A percentile compares a stretch with the other conserved stretches of the same genome.
These are phyloP conservation scores for Phoma sp. DNA, from an alignment of 2,329 filamentous ascomycete species.

Conservation along the genomic window DNA sequence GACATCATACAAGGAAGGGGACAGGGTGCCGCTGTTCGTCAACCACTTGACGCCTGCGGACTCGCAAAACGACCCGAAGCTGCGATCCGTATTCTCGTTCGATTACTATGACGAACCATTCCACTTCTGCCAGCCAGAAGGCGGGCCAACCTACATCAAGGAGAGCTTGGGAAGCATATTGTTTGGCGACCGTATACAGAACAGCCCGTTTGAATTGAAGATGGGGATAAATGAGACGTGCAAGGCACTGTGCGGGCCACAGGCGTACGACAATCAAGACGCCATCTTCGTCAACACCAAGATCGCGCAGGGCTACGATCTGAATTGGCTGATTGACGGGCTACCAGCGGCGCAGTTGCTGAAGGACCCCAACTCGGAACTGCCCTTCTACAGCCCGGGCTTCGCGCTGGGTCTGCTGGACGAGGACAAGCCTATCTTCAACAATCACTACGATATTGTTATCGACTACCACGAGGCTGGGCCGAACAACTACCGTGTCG, in stretches of 20 bases:
- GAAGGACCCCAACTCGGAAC: slow-evolving; percentile 74
- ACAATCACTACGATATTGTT: slow-evolving; percentile 95
- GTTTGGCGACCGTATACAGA: slow-evolving; percentile 96
- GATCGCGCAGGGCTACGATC: slow-evolving; percentile 84
- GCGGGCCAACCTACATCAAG: slow-evolving; percentile 77
- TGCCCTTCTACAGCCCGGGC: slow-evolving; percentile 87
- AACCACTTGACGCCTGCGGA: slow-evolving; percentile 90
- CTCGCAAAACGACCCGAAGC: slow-evolving; percentile 74
- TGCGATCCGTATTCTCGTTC: slow-evolving; percentile 93
- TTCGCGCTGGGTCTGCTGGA: slow-evolving; percentile 75
- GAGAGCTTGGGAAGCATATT: slow-evolving; percentile 95
- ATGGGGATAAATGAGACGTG: slow-evolving; percentile 90
- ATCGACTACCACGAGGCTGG: slow-evolving; percentile 89
- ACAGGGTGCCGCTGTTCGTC: slow-evolving; percentile 84
- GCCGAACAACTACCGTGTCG: slow-evolving; percentile 78
- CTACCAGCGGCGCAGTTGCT: slow-evolving; percentile 87
- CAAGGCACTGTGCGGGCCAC: slow-evolving; percentile 74
- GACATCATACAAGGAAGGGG: slow-evolving; percentile 82
- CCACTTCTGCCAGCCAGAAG: slow-evolving; percentile 83
- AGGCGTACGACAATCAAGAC: slow-evolving; percentile 68
- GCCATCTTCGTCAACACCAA: slow-evolving; percentile 81
- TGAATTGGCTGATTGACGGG: slow-evolving; percentile 96
- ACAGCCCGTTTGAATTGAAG: slow-evolving; percentile 87
- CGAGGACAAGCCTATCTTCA: slow-evolving; percentile 66
- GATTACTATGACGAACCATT: slow-evolving; percentile 93